Conservation (phyloP, 768 basidiomycete species). For the Leccinum boreale region DNA sequence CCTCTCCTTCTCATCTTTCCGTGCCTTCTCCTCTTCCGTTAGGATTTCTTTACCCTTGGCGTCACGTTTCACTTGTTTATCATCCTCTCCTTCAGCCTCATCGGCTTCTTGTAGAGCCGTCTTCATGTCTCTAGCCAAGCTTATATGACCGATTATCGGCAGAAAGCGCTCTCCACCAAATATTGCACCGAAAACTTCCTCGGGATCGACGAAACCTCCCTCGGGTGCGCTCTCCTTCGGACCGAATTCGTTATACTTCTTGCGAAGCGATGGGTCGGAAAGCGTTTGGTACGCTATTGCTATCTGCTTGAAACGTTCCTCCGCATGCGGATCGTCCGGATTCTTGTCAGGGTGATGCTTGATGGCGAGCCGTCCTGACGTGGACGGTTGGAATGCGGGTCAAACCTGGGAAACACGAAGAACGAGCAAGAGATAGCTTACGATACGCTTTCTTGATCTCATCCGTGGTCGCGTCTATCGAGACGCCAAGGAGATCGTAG, state of each 20-base stretch:
- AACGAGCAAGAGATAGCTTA: conserved; percentile 25
- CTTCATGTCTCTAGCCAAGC: conserved; percentile 90
- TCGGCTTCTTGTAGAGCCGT: conserved; percentile 85
- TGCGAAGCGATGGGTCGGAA: conserved; percentile 69
- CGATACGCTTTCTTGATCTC: conserved; percentile 93
- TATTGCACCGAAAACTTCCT: conserved; percentile 76
- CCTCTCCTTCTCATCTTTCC: conserved; percentile 68
- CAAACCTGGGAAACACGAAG: too few species aligned
- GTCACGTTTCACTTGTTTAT: conserved; percentile 44
- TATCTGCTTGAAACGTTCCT: conserved; percentile 87
- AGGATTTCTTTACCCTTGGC: conserved; percentile 53
- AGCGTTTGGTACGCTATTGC: conserved; percentile 88
- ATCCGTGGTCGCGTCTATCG: conserved; percentile 71
- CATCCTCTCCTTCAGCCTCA: conserved; percentile 53
- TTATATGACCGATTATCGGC: conserved; percentile 86
- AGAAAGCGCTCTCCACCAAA: conserved; percentile 87
- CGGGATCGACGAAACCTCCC: conserved; percentile 85
- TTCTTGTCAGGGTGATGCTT: conserved; percentile 94
- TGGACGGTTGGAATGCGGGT: background rate
- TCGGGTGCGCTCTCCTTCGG: conserved; percentile 78
- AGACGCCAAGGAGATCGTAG: conserved; percentile 80
- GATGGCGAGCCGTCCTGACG: conserved; percentile 74
- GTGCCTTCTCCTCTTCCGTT: conserved; percentile 68
- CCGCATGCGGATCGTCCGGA: conserved; percentile 78
- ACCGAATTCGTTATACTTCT: conserved; percentile 91